Percentiles rank a stretch among this genome's conserved stretches.
phyloP scores from a whole-genome alignment of 345 rosid species.

The Cardiospermum halicacabum region DNA sequence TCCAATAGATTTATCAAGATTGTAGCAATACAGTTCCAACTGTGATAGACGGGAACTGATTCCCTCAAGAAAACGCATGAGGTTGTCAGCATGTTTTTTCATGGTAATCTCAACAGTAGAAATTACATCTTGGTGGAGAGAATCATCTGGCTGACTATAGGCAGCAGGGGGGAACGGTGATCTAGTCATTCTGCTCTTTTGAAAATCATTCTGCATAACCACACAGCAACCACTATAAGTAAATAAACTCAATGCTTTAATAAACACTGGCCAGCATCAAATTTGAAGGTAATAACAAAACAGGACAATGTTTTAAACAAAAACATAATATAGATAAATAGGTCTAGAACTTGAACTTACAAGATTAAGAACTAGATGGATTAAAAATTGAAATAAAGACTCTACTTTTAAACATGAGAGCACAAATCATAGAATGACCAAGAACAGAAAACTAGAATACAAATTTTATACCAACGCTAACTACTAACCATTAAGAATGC shows the following conservation, averaged over 20 bases:
- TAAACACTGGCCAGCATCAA: background rate
- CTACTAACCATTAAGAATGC: too few species aligned
- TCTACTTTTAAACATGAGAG: too few species aligned
- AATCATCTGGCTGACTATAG: conserved; percentile 86
- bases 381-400: too few species aligned
- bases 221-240: background rate
- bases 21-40: conserved; percentile 83
- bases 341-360: too few species aligned
- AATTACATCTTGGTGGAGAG: conserved; percentile 53
- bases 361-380: too few species aligned
- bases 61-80: conserved; percentile 96
- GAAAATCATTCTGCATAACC: conserved; percentile 57
- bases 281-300: background rate
- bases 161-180: conserved; percentile 55
- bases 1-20: conserved; percentile 90
- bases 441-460: too few species aligned
- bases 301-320: background rate
- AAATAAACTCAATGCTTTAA: conserved; percentile 5
- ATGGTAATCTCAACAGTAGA: conserved; percentile 62
- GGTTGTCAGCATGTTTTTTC: conserved; percentile 72
- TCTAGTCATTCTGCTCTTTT: conserved; percentile 68
- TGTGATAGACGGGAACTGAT: conserved; percentile 94
- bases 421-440: too few species aligned
- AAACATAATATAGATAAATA: background rate
- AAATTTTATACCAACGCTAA: too few species aligned